phyloP scores from a whole-genome alignment of 177 flowering plant genomes.

The Telopea speciosissima region DNA sequence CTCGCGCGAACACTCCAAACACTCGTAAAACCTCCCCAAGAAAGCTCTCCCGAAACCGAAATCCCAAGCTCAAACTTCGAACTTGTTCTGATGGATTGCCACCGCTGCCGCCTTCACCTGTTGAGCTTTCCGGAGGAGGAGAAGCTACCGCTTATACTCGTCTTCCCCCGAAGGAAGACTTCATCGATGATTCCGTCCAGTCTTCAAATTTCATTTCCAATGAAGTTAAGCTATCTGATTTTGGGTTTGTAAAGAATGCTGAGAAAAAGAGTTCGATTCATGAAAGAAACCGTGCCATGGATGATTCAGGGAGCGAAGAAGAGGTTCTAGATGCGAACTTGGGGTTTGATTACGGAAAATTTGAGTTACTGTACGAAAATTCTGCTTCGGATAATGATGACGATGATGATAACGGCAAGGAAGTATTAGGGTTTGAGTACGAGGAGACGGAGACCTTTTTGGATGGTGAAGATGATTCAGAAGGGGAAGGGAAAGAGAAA shows the following conservation, averaged over 20 bases:
- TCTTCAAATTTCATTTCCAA: constrained; percentile 2
- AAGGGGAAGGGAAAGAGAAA: constrained; percentile 35
- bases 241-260: neutral
- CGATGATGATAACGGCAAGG: constrained; percentile 7
- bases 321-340: neutral
- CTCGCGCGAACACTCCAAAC: constrained; percentile 29
- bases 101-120: neutral
- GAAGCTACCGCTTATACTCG: constrained; percentile 78
- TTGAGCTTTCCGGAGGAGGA: constrained; percentile 19
- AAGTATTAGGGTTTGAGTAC: constrained; percentile 4
- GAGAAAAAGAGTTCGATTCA: constrained; percentile 4
- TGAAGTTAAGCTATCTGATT: constrained; percentile 51
- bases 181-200: constrained; percentile 10
- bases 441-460: neutral
- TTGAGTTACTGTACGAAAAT: constrained; percentile 12
- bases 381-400: constrained; percentile 6
- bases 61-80: constrained; percentile 26
- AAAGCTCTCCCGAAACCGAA: constrained; percentile 19
- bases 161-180: constrained; percentile 73
- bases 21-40: constrained; percentile 8
- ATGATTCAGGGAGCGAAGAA: neutral
- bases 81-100: constrained; percentile 5
- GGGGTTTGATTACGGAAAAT: constrained; percentile 15
- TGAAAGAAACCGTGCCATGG: constrained; percentile 18
- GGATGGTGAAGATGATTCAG: constrained; percentile 5